These are phyloP conservation scores for Byssochlamys sp. DNA, from an alignment of 2,329 filamentous ascomycete genomes.

Conservation along the genomic window DNA sequence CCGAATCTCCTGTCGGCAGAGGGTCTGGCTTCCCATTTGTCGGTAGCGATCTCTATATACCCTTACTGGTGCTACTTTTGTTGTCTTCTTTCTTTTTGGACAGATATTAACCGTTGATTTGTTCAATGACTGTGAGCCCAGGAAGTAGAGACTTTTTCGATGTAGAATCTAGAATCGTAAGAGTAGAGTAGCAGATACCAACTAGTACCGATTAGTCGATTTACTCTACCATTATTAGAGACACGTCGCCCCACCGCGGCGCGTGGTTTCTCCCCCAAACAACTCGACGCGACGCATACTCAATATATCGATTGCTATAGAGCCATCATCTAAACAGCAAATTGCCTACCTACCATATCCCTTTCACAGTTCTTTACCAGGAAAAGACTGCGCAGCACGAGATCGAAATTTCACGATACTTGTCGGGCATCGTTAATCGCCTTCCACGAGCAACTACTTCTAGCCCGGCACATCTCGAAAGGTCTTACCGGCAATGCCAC, in stretches of 20 bases:
- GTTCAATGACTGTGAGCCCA: neutral
- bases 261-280: neutral
- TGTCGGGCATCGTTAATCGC: neutral
- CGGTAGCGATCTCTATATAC: neutral
- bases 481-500: constrained; percentile 12
- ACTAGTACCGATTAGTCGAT: neutral
- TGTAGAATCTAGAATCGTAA: neutral
- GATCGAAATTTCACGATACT: neutral
- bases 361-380: neutral
- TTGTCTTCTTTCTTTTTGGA: neutral
- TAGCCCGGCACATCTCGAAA: neutral
- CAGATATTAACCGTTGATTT: neutral
- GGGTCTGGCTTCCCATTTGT: neutral
- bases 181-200: too few species aligned
- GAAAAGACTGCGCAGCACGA: neutral
- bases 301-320: neutral
- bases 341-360: neutral
- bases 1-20: neutral
- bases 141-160: neutral
- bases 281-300: neutral
- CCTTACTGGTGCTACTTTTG: neutral
- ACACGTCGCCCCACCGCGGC: neutral
- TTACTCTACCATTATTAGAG: neutral
- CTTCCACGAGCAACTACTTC: neutral
- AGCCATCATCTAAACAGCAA: neutral